phyloP scores from a whole-genome alignment of 306 rosid genomes.

The Castanea sativa region DNA sequence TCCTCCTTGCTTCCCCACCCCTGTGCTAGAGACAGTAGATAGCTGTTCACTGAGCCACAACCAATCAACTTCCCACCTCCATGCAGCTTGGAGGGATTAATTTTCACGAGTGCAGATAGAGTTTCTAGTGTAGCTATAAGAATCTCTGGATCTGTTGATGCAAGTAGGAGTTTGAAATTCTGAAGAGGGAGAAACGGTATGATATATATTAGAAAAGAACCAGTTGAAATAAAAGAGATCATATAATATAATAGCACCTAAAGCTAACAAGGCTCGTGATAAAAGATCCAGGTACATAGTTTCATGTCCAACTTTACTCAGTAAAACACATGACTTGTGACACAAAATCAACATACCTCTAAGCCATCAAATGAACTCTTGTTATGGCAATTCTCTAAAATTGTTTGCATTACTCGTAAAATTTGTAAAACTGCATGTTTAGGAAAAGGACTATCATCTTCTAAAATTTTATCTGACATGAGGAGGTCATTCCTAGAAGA shows the following conservation, averaged over 20 bases:
- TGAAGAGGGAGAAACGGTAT: conserved; percentile 34
- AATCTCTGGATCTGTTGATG: conserved; percentile 91
- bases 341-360: conserved; percentile 58
- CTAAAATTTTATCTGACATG: conserved; percentile 73
- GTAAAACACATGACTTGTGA: conserved; percentile 10
- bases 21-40: conserved; percentile 88
- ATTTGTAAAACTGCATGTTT: conserved; percentile 85
- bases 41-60: conserved; percentile 85
- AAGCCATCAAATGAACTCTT: conserved; percentile 91
- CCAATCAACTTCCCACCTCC: conserved; percentile 90
- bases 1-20: conserved; percentile 99
- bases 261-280: not conserved
- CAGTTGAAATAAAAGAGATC: not conserved
- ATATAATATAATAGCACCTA: not conserved
- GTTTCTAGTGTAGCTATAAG: conserved; percentile 84
- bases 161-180: conserved; percentile 92
- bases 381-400: conserved; percentile 90
- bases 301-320: conserved; percentile 1
- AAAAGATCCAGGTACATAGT: not conserved
- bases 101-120: conserved; percentile 84
- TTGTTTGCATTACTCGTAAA: conserved; percentile 88
- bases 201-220: not conserved
- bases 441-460: conserved; percentile 81
- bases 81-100: conserved; percentile 91
- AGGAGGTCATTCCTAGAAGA: conserved; percentile 84